A percentile compares a stretch with the other conserved stretches of the same genome.
phyloP scores from a whole-genome alignment of 2,329 filamentous ascomycete genomes.

The Fusarium coicis region DNA sequence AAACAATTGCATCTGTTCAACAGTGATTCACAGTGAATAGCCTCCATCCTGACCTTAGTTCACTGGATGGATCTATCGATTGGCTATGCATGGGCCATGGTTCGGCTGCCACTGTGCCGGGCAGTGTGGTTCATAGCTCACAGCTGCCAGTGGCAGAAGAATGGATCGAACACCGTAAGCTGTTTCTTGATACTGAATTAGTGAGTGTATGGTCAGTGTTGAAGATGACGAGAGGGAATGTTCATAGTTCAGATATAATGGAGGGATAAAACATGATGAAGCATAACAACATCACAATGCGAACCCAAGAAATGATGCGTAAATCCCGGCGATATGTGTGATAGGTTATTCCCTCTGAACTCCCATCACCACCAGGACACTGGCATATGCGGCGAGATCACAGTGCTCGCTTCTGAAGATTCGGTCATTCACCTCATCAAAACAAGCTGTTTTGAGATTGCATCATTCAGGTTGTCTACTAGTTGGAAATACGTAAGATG shows the following conservation, averaged over 20 bases:
- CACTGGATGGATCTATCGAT: accelerated
- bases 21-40: not conserved
- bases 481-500: too few relatives aligned
- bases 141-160: not conserved
- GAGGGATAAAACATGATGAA: not conserved
- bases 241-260: not conserved
- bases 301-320: too few relatives aligned
- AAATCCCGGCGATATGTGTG: too few relatives aligned
- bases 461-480: too few relatives aligned
- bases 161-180: accelerated
- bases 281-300: not conserved
- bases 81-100: not conserved
- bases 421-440: too few relatives aligned
- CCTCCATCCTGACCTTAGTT: not conserved
- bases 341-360: too few relatives aligned
- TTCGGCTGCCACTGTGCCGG: not conserved
- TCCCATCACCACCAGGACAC: too few relatives aligned
- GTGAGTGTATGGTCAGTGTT: accelerated
- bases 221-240: accelerated
- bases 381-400: too few relatives aligned
- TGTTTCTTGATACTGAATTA: accelerated
- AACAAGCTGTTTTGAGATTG: too few relatives aligned
- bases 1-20: not conserved
- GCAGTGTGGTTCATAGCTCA: not conserved
- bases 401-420: too few relatives aligned